Conservation (phyloP, 768 basidiomycete species). For the Lentinula sp. region DNA sequence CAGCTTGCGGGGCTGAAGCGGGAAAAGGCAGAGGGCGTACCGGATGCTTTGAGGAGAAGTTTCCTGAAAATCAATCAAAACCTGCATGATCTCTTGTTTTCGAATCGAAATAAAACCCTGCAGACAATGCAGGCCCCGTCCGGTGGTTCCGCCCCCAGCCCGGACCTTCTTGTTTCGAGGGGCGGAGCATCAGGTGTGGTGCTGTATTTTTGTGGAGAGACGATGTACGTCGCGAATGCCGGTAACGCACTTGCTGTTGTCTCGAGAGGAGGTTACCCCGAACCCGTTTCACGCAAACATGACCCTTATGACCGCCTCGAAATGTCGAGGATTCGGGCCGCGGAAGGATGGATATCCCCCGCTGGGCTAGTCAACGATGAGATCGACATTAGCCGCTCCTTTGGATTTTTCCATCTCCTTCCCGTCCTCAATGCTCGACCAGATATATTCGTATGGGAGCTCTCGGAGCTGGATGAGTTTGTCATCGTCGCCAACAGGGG, state of each 20-base stretch:
- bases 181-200: conserved; percentile 83
- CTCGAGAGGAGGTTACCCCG: conserved; percentile 68
- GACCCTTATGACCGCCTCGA: conserved; percentile 87
- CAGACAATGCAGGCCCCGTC: conserved; percentile 31
- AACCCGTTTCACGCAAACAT: conserved; percentile 73
- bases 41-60: conserved; percentile 78
- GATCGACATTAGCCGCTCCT: conserved; percentile 85
- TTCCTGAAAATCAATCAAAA: conserved; percentile 85
- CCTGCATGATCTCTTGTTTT: conserved; percentile 63
- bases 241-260: conserved; percentile 87
- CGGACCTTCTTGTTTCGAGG: conserved; percentile 38
- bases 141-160: conserved; percentile 21
- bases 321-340: conserved; percentile 78
- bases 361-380: conserved; percentile 90
- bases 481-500: conserved; percentile 92
- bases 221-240: conserved; percentile 83
- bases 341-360: conserved; percentile 93
- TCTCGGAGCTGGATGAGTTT: conserved; percentile 88
- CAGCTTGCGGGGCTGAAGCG: conserved; percentile 49
- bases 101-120: conserved; percentile 50
- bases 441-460: conserved; percentile 59
- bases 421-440: conserved; percentile 91
- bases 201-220: conserved; percentile 75
- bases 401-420: conserved; percentile 87
- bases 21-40: conserved; percentile 46